A percentile compares a stretch with the other conserved stretches of the same genome.
Conservation (phyloP, 768 basidiomycete species). For the Boletus subparvulus region DNA sequence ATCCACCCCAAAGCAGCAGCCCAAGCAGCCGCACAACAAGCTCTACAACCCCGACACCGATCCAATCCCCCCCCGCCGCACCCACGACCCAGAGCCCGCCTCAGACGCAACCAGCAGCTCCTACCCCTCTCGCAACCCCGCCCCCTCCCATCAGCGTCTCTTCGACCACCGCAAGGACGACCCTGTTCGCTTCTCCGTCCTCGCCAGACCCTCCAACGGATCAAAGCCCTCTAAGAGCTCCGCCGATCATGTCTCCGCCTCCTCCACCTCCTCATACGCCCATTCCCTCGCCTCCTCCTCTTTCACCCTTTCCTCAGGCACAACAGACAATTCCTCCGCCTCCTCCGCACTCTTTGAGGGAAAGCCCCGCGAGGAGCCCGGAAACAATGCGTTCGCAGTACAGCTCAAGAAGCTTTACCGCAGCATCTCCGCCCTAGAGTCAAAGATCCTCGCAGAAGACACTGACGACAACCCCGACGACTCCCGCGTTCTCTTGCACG, state of each 20-base stretch:
- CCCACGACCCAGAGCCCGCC: slow-evolving; percentile 63
- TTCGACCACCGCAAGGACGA: slow-evolving; percentile 92
- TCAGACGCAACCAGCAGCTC: slow-evolving; percentile 60
- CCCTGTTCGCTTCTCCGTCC: slow-evolving; percentile 78
- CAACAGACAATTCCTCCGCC: slow-evolving; percentile 72
- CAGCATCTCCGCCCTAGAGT: slow-evolving; percentile 76
- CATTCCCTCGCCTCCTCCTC: slow-evolving; percentile 65
- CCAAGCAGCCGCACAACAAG: slow-evolving; percentile 42
- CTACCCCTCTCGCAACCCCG: slow-evolving; percentile 35
- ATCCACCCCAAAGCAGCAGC: slow-evolving; percentile 44
- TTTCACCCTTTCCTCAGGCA: slow-evolving; percentile 71
- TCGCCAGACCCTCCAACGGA: slow-evolving; percentile 46
- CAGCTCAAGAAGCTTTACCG: slow-evolving; percentile 85
- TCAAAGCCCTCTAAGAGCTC: slow-evolving; percentile 54
- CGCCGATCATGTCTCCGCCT: slow-evolving; percentile 70
- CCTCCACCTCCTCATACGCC: slow-evolving; percentile 73
- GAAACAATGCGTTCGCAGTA: slow-evolving; percentile 65
- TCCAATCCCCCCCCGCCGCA: slow-evolving; percentile 58
- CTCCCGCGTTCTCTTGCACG: slow-evolving; percentile 36
- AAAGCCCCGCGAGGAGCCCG: slow-evolving; percentile 49
- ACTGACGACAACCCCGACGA: slow-evolving; percentile 51
- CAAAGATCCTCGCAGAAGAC: slow-evolving; percentile 65
- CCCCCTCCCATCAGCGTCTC: slow-evolving; percentile 52
- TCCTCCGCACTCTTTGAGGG: slow-evolving; percentile 70
- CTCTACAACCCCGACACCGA: slow-evolving; percentile 76